Conservation (phyloP, 495 filamentous ascomycete genomes). For the Platismatia glauca region DNA sequence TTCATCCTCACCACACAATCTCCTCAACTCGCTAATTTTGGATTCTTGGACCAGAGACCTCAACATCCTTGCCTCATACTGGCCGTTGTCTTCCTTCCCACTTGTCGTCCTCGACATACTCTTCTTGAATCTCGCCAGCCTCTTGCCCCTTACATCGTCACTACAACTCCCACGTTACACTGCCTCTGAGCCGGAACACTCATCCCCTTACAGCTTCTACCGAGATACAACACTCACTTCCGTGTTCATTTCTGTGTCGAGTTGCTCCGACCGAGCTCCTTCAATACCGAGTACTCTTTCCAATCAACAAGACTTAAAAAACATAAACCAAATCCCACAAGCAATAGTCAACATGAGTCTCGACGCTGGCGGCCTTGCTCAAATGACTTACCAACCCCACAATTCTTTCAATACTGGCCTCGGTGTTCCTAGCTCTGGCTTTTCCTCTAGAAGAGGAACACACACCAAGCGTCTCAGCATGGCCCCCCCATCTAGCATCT, state of each 20-base stretch:
- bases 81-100: not conserved
- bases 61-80: not conserved
- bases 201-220: not conserved
- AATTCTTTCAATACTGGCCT: conserved; percentile 59
- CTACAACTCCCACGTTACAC: not conserved
- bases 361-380: conserved; percentile 98
- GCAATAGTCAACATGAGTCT: conserved; percentile 56
- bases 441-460: conserved; percentile 73
- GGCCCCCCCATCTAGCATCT: conserved; percentile 48
- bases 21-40: conserved; percentile 9
- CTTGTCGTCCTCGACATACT: not conserved
- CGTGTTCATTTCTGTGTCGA: not conserved
- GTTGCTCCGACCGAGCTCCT: not conserved
- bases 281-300: not conserved
- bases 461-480: conserved; percentile 77
- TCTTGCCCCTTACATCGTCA: not conserved
- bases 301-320: not conserved
- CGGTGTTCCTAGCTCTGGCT: conserved; percentile 65
- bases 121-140: not conserved
- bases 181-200: not conserved
- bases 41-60: conserved; percentile 5
- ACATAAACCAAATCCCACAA: conserved; percentile 20
- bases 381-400: conserved; percentile 82
- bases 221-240: not conserved
- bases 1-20: not conserved